These are phyloP conservation scores for Rhynchosporium graminicola DNA, from an alignment of 2,329 filamentous ascomycete species.

Conservation along the genomic window DNA sequence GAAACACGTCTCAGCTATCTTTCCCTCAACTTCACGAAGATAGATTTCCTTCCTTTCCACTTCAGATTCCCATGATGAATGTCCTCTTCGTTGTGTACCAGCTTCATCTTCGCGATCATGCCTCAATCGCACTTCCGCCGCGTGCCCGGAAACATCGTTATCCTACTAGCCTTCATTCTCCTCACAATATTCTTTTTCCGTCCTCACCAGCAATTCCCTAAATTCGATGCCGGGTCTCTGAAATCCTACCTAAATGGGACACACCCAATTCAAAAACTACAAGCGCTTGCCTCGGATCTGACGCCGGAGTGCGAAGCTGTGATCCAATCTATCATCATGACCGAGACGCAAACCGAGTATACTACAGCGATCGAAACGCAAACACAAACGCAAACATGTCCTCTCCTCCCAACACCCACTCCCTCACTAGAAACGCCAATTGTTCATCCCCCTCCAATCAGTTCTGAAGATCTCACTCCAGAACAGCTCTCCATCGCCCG, in stretches of 20 bases:
- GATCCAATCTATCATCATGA: not conserved
- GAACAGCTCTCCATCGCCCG: conserved; percentile 23
- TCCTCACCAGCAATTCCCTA: not conserved
- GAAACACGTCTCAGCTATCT: not conserved
- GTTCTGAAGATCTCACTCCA: not conserved
- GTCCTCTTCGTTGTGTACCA: not conserved
- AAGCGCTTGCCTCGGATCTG: conserved; percentile 3
- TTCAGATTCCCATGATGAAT: not conserved
- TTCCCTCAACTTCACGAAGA: not conserved
- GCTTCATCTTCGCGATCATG: not conserved
- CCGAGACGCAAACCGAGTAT: conserved; percentile 4
- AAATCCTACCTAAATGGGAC: conserved; percentile 12
- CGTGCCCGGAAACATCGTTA: conserved; percentile 2
- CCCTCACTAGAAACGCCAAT: not conserved
- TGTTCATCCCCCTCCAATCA: no score
- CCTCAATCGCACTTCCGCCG: not conserved
- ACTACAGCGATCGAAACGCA: conserved; percentile 4
- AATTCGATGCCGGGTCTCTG: not conserved
- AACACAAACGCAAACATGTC: conserved; percentile 6
- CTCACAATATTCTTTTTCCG: not conserved
- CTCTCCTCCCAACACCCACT: not conserved
- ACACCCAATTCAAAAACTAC: not conserved
- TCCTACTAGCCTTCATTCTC: not conserved
- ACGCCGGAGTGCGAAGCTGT: not conserved
- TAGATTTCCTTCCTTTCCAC: not conserved